phyloP scores from a whole-genome alignment of 176 grass and related monocot genomes.

The Juncus effusus region DNA sequence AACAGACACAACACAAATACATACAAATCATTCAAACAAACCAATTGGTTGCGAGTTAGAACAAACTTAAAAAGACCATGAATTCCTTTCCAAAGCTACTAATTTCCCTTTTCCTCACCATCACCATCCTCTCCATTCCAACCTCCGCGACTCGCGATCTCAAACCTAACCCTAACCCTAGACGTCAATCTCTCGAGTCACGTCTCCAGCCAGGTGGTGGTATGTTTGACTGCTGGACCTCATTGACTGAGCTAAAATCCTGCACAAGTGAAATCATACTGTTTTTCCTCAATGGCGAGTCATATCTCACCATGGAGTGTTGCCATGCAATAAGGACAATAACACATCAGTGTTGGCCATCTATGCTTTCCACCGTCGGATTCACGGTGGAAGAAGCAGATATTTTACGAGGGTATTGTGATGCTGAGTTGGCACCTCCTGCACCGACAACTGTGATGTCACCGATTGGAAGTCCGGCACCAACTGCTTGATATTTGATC shows the following conservation, averaged over 20 bases:
- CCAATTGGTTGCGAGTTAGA: not conserved
- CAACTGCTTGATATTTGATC: too few species aligned
- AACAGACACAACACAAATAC: not conserved
- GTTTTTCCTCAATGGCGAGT: constrained; percentile 77
- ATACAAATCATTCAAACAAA: not conserved
- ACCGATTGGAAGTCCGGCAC: too few species aligned
- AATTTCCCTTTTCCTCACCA: constrained; percentile 10
- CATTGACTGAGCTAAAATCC: constrained; percentile 46
- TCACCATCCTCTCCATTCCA: constrained; percentile 3
- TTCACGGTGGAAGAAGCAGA: constrained; percentile 68
- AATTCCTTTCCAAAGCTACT: constrained; percentile 8
- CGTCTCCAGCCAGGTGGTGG: constrained; percentile 3
- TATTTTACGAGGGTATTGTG: constrained; percentile 54
- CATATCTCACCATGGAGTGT: constrained; percentile 63
- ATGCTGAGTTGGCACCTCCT: constrained; percentile 36
- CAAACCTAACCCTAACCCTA: not conserved
- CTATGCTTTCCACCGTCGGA: constrained; percentile 54
- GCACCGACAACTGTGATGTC: not conserved
- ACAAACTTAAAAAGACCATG: not conserved
- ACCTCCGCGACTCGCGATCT: not conserved
- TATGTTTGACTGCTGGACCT: constrained; percentile 56
- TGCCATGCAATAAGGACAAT: constrained; percentile 64
- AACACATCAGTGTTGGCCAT: constrained; percentile 67
- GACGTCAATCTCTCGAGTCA: not conserved
- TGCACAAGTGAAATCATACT: constrained; percentile 75